These are phyloP conservation scores for Capsicum baccatum DNA, from an alignment of 257 asterid species.

Conservation along the genomic window DNA sequence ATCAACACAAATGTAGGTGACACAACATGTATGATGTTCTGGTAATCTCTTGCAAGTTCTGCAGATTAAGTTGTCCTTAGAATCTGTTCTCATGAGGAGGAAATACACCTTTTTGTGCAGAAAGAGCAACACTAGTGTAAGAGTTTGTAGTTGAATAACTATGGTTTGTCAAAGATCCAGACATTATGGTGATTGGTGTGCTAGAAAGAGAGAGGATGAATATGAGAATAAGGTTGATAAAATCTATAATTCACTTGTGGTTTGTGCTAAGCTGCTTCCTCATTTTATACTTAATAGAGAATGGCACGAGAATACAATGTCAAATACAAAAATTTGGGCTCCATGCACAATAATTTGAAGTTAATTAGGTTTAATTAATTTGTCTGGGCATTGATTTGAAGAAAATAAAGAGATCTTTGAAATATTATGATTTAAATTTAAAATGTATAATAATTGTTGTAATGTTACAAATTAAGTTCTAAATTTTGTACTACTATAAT, in stretches of 20 bases:
- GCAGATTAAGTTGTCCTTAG: not conserved
- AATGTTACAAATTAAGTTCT: no score
- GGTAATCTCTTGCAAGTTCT: slow-evolving; percentile 19
- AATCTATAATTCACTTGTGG: slow-evolving; percentile 26
- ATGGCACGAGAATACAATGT: not conserved
- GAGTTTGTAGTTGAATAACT: not conserved
- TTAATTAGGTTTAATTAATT: no score
- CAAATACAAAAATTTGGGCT: slow-evolving; percentile 20
- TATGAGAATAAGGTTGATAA: not conserved
- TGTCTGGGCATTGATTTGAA: no score
- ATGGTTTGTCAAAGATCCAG: not conserved
- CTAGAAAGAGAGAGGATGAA: slow-evolving; percentile 21
- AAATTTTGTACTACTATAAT: no score
- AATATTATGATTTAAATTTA: no score
- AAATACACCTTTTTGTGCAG: not conserved
- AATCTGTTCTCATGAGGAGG: not conserved
- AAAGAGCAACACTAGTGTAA: not conserved
- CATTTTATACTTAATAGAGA: not conserved
- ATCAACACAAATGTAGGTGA: slow-evolving; percentile 1
- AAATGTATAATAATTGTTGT: no score
- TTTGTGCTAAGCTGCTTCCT: not conserved
- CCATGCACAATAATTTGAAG: slow-evolving; percentile 27
- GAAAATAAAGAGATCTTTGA: no score
- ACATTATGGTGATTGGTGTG: slow-evolving; percentile 9
- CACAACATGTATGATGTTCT: not conserved